A percentile compares a stretch with the other conserved stretches of the same genome.
Evolutionary conservation across 495 filamentous ascomycete genomes (phyloP).

Genomic region (Rostrohypoxylon terebratum): DNA sequence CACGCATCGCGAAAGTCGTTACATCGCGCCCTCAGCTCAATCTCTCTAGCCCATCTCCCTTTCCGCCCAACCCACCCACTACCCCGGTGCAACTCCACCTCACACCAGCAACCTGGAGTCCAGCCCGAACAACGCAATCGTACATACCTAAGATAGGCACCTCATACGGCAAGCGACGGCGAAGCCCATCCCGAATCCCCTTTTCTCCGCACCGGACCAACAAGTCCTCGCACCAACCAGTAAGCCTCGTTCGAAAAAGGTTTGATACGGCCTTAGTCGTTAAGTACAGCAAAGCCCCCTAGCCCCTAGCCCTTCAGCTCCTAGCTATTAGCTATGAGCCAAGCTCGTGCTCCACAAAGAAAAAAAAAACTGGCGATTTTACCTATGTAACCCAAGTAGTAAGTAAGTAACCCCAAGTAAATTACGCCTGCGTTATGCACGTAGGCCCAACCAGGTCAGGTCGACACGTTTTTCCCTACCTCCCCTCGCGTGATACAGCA

Average conservation of each 20-base stretch:
- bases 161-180: neutral
- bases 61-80: neutral
- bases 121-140: constrained; percentile 1
- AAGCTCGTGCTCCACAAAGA: neutral
- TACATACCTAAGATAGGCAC: neutral
- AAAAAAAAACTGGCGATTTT: neutral
- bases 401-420: too few species aligned
- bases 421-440: constrained; percentile 27
- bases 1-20: constrained; percentile 1
- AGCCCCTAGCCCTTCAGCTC: too few species aligned
- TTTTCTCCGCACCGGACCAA: neutral
- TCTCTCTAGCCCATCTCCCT: neutral
- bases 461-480: constrained; percentile 31
- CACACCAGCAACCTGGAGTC: neutral
- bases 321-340: neutral
- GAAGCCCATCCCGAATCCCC: neutral
- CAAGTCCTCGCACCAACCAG: too few species aligned
- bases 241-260: too few species aligned
- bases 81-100: neutral
- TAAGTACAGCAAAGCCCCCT: too few species aligned
- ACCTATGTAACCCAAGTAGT: neutral
- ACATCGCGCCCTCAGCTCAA: constrained; percentile 5
- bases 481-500: constrained; percentile 19
- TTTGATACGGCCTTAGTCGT: constrained; percentile 6
- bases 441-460: constrained; percentile 40